phyloP scores from a whole-genome alignment of 106 monocot genomes.

The Dioscorea zingiberensis region DNA sequence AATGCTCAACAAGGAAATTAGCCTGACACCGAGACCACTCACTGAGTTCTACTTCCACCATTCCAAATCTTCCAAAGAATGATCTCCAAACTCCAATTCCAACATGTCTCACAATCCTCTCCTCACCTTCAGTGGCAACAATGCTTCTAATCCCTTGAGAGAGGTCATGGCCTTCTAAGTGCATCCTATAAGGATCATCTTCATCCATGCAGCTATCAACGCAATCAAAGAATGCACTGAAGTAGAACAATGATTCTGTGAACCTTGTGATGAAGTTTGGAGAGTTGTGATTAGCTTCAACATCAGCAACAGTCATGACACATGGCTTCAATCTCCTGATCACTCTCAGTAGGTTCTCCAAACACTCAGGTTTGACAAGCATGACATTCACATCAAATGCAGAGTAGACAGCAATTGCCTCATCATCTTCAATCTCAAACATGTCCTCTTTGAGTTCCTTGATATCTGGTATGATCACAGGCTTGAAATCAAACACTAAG shows the following conservation, averaged over 20 bases:
- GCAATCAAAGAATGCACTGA: slow-evolving; percentile 2
- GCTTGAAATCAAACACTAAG: slow-evolving; percentile 3
- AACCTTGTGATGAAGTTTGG: slow-evolving; percentile 1
- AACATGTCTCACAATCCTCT: not conserved
- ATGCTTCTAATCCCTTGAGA: not conserved
- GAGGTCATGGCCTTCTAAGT: not conserved
- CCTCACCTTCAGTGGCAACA: not conserved
- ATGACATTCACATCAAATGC: not conserved
- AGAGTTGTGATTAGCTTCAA: not conserved
- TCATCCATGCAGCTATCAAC: not conserved
- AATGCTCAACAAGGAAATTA: not conserved
- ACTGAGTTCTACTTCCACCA: not conserved
- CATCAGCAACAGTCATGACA: not conserved
- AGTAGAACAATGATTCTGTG: slow-evolving; percentile 3
- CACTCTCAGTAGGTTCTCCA: slow-evolving; percentile 3
- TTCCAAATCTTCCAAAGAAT: not conserved
- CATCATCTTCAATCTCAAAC: not conserved
- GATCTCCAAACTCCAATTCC: not conserved
- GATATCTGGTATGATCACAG: not conserved
- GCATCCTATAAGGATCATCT: not conserved
- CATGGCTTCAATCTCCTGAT: not conserved
- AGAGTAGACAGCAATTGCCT: not conserved
- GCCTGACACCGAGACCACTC: not conserved
- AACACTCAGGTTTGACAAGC: not conserved
- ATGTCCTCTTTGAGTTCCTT: not conserved